Evolutionary conservation across 2,329 filamentous ascomycete species (phyloP).

Genomic region (Aspergillus awamori): DNA sequence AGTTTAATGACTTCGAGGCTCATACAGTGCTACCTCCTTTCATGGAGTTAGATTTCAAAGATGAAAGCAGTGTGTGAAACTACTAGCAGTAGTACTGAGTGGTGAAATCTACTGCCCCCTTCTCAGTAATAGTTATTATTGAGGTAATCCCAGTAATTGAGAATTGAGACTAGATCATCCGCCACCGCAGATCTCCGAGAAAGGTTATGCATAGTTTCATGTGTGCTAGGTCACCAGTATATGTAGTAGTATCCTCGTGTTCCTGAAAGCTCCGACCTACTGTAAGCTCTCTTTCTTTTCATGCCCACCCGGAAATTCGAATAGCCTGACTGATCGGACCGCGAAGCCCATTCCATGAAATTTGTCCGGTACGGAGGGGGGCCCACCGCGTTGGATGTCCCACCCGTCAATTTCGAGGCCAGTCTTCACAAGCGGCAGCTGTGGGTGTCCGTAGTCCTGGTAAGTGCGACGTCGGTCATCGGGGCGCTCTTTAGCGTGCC

Average conservation of each 20-base stretch:
- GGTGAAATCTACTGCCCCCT: too few relatives aligned
- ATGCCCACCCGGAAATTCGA: background rate
- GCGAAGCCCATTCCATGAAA: background rate
- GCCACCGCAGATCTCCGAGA: background rate
- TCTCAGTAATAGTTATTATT: background rate
- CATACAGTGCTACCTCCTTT: background rate
- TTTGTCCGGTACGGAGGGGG: background rate
- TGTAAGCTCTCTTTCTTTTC: background rate
- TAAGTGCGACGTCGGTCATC: slow-evolving; percentile 1
- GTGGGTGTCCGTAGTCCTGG: background rate
- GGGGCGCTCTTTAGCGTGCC: slow-evolving; percentile 11
- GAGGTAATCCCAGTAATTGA: background rate
- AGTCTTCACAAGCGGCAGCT: background rate
- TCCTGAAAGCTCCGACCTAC: background rate
- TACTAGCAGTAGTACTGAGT: background rate
- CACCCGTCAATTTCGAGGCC: slow-evolving; percentile 1
- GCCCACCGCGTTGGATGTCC: background rate
- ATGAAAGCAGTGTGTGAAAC: background rate
- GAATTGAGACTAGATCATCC: background rate
- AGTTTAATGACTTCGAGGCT: background rate
- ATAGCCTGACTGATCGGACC: background rate
- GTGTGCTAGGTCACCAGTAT: background rate
- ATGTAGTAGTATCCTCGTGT: background rate
- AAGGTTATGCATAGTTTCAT: background rate
- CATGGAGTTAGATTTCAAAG: too few relatives aligned